A percentile compares a stretch with the other conserved stretches of the same genome.
Conservation (phyloP, 225 moss, liverwort and hornwort genomes). For the Pleurozium schreberi region DNA sequence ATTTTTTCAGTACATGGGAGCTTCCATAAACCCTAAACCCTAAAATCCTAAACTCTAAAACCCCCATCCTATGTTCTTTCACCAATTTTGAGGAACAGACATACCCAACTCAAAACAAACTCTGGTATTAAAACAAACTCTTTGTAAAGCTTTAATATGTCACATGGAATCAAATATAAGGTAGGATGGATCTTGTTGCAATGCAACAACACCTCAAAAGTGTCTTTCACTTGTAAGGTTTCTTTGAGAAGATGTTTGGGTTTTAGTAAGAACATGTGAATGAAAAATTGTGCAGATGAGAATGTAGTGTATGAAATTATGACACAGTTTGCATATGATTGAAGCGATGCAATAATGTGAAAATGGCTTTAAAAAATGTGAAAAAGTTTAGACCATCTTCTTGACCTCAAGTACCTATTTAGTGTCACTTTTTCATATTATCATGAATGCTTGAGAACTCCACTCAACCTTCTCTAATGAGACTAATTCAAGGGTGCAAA, state of each 20-base stretch:
- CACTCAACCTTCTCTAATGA: neutral
- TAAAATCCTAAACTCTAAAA: too few relatives aligned
- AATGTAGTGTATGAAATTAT: neutral
- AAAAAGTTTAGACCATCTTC: neutral
- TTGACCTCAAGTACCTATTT: neutral
- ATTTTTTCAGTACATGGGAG: too few relatives aligned
- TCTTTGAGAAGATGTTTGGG: neutral
- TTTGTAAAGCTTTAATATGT: neutral
- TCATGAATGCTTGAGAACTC: neutral
- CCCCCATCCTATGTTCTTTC: neutral
- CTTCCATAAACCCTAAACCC: too few relatives aligned
- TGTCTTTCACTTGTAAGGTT: neutral
- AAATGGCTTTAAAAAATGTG: too few relatives aligned
- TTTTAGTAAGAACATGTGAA: neutral
- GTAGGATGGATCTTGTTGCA: neutral
- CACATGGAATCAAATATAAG: neutral
- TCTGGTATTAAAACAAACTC: neutral
- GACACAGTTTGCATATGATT: neutral
- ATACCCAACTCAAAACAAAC: neutral
- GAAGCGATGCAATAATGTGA: neutral
- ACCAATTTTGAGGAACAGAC: neutral
- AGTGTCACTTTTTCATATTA: neutral
- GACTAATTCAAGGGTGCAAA: neutral
- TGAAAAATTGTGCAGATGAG: neutral
- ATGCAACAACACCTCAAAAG: neutral